These are phyloP conservation scores for Retiboletus flavoniger DNA, from an alignment of 1,284 basidiomycete genomes.

Conservation along the genomic window DNA sequence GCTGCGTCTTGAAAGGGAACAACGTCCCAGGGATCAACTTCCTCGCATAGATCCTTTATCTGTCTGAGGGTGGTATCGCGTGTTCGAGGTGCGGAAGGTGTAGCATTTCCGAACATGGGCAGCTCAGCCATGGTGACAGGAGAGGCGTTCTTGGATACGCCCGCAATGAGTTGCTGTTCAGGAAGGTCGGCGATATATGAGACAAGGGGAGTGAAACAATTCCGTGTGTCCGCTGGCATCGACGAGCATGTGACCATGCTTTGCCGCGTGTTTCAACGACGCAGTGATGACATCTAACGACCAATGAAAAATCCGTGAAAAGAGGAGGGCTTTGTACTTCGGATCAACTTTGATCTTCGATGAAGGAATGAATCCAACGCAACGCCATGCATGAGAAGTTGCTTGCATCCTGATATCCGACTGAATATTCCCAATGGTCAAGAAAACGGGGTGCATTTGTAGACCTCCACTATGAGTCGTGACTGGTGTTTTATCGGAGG, in stretches of 20 bases:
- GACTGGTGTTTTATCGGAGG: not conserved
- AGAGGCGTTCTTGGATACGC: not conserved
- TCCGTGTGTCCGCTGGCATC: not conserved
- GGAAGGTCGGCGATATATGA: not conserved
- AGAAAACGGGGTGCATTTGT: not conserved
- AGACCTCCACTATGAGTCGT: not conserved
- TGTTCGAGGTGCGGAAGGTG: not conserved
- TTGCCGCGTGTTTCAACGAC: too few species aligned
- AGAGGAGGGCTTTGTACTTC: not conserved
- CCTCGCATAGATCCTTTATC: fast-evolving
- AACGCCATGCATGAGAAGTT: not conserved
- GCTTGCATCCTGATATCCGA: not conserved
- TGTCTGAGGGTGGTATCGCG: not conserved
- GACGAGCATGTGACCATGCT: not conserved
- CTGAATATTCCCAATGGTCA: not conserved
- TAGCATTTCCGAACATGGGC: not conserved
- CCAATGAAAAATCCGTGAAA: too few species aligned
- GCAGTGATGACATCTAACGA: too few species aligned
- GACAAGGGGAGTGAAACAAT: not conserved
- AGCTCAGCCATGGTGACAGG: not conserved
- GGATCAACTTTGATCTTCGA: too few species aligned
- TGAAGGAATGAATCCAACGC: not conserved
- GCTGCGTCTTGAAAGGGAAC: not conserved
- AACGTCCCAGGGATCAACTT: not conserved
- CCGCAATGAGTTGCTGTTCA: not conserved